A percentile compares a stretch with the other conserved stretches of the same genome.
Evolutionary conservation across 1,284 basidiomycete species (phyloP).

Genomic region (Ganoderma sinense): DNA sequence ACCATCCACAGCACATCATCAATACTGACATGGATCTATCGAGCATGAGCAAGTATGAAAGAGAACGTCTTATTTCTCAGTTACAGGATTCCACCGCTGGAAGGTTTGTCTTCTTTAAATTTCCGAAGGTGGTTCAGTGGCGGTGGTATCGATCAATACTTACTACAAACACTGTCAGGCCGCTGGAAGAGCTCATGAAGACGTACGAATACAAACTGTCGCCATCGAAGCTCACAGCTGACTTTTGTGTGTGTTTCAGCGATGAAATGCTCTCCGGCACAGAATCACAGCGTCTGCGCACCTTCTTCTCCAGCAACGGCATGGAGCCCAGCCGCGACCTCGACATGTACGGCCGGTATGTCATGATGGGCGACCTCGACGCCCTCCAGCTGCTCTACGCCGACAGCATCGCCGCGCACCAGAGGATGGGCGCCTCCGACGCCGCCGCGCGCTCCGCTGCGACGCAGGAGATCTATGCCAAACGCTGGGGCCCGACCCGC

Average conservation of each 20-base stretch:
- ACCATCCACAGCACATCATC: neutral
- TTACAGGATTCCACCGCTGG: conserved; percentile 4
- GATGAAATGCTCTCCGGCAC: conserved; percentile 44
- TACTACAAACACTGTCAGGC: neutral
- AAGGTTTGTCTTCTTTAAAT: conserved; percentile 6
- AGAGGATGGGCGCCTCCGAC: conserved; percentile 15
- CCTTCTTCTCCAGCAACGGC: conserved; percentile 42
- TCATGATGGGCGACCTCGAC: conserved; percentile 40
- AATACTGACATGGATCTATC: neutral
- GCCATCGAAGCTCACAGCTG: neutral
- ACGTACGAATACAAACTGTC: conserved; percentile 3
- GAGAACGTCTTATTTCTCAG: conserved; percentile 13
- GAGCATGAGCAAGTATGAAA: neutral
- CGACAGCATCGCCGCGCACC: conserved; percentile 30
- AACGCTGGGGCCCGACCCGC: conserved; percentile 49
- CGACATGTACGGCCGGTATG: conserved; percentile 40
- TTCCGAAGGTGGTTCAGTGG: neutral
- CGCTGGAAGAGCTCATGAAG: conserved; percentile 12
- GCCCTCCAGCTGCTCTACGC: conserved; percentile 40
- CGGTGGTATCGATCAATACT: neutral
- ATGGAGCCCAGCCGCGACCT: conserved; percentile 47
- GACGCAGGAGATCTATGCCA: conserved; percentile 40
- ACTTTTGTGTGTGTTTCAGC: conserved; percentile 14
- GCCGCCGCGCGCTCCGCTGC: conserved; percentile 31
- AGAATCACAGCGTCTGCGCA: conserved; percentile 49